phyloP scores from a whole-genome alignment of 169 alveolate genomes.

The Eimeria maxima region DNA sequence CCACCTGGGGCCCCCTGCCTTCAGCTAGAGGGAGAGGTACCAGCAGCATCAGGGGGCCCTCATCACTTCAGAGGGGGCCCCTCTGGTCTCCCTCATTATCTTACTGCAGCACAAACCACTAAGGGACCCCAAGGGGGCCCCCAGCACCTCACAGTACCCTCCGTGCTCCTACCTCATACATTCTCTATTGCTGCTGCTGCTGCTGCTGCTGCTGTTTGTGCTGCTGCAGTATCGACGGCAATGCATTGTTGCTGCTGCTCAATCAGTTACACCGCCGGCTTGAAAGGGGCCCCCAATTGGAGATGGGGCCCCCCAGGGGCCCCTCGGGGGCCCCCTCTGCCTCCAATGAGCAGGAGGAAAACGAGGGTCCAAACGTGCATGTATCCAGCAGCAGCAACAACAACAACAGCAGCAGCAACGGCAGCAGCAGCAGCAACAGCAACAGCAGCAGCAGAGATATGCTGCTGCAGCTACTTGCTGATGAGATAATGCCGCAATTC shows the following conservation, averaged over 20 bases:
- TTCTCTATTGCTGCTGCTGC: not conserved
- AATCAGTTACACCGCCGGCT: not conserved
- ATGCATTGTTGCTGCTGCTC: not conserved
- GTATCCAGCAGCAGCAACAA: too few relatives aligned
- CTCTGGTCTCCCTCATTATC: not conserved
- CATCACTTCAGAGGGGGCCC: not conserved
- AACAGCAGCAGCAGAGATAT: slow-evolving; percentile 36
- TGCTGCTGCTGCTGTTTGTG: slow-evolving; percentile 22
- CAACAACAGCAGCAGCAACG: not conserved
- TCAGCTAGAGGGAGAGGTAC: too few relatives aligned
- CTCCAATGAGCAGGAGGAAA: not conserved
- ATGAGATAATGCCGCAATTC: slow-evolving; percentile 33
- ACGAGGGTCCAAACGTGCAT: not conserved
- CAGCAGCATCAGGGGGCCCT: too few relatives aligned
- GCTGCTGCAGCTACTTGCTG: slow-evolving; percentile 52
- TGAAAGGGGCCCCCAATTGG: not conserved
- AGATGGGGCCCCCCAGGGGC: not conserved
- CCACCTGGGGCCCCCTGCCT: too few relatives aligned
- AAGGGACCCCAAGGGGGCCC: not conserved
- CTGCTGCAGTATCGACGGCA: slow-evolving; percentile 34
- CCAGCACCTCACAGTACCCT: not conserved
- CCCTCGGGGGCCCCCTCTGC: not conserved
- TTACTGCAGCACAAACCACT: not conserved
- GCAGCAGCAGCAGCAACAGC: slow-evolving; percentile 47
- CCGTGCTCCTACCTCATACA: not conserved